A percentile compares a stretch with the other conserved stretches of the same genome.
These are phyloP conservation scores for Hypoxylon rickii DNA, from an alignment of 495 filamentous ascomycete species.

Conservation along the genomic window DNA sequence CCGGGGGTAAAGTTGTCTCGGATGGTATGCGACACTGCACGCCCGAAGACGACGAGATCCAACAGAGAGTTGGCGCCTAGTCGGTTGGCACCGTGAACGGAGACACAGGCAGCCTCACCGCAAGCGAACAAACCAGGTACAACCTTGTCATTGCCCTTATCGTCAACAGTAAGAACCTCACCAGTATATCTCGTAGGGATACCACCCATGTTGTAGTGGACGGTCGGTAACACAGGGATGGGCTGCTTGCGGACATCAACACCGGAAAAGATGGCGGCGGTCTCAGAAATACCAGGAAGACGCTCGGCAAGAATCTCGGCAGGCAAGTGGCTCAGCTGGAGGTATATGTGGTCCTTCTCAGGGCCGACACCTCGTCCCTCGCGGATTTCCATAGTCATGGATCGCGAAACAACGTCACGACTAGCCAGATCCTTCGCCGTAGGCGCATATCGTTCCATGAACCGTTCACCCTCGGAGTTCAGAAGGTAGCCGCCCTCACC, in stretches of 20 bases:
- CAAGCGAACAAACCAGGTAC: slow-evolving; percentile 95
- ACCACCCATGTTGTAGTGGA: slow-evolving; percentile 99
- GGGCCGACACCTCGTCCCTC: slow-evolving; percentile 94
- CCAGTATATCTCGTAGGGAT: slow-evolving; percentile 97
- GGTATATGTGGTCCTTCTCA: slow-evolving; percentile 97
- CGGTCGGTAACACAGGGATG: slow-evolving; percentile 94
- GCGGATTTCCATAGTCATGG: slow-evolving; percentile 96
- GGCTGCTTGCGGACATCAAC: slow-evolving; percentile 96
- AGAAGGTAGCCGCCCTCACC: slow-evolving; percentile 98
- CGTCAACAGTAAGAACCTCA: slow-evolving; percentile 87
- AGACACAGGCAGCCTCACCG: slow-evolving; percentile 96
- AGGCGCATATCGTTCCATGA: slow-evolving; percentile 98
- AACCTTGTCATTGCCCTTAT: slow-evolving; percentile 83
- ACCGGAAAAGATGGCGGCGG: slow-evolving; percentile 92
- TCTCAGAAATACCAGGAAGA: slow-evolving; percentile 97
- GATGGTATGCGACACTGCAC: slow-evolving; percentile 94
- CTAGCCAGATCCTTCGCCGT: slow-evolving; percentile 95
- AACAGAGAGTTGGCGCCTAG: slow-evolving; percentile 97
- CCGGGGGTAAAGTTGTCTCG: slow-evolving; percentile 86
- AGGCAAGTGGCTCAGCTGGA: slow-evolving; percentile 93
- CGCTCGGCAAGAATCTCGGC: slow-evolving; percentile 90
- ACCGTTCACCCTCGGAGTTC: slow-evolving; percentile 95
- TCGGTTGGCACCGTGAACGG: slow-evolving; percentile 96
- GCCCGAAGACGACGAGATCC: slow-evolving; percentile 95
- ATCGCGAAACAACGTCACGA: slow-evolving; percentile 92